Conservation (phyloP, 768 basidiomycete genomes). For the Phlebiopsis gigantea region DNA sequence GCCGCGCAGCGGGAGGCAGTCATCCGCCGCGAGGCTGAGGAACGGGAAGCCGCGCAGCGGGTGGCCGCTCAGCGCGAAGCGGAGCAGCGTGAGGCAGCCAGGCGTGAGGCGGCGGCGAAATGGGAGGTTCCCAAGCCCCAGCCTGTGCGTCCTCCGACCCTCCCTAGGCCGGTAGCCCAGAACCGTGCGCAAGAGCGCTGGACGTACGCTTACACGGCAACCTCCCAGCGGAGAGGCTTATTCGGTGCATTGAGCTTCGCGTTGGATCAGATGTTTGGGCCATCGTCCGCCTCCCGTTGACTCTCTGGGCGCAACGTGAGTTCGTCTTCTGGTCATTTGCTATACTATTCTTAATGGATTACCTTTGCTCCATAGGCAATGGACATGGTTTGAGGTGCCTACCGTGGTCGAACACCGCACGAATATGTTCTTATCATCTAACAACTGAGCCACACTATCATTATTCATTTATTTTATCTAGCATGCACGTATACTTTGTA, state of each 20-base stretch:
- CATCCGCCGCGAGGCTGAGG: neutral
- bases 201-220: neutral
- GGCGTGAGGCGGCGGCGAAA: neutral
- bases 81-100: neutral
- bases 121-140: neutral
- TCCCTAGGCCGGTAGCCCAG: neutral
- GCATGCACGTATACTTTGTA: too few relatives aligned
- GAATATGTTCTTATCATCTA: too few relatives aligned
- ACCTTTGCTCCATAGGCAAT: too few relatives aligned
- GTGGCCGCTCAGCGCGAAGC: neutral
- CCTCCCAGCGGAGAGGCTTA: neutral
- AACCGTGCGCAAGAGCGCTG: slow-evolving; percentile 8
- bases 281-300: neutral
- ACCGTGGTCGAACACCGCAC: too few relatives aligned
- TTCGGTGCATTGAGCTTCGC: slow-evolving; percentile 1
- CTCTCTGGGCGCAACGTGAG: too few relatives aligned
- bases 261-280: neutral
- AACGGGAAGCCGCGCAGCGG: too few relatives aligned
- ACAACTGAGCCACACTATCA: too few relatives aligned
- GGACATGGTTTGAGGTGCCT: too few relatives aligned
- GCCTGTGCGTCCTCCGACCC: neutral
- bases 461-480: too few relatives aligned
- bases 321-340: too few relatives aligned
- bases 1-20: neutral
- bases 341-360: too few relatives aligned